Evolutionary conservation across 768 basidiomycete species (phyloP).

Genomic region (Lyophyllum semitale): DNA sequence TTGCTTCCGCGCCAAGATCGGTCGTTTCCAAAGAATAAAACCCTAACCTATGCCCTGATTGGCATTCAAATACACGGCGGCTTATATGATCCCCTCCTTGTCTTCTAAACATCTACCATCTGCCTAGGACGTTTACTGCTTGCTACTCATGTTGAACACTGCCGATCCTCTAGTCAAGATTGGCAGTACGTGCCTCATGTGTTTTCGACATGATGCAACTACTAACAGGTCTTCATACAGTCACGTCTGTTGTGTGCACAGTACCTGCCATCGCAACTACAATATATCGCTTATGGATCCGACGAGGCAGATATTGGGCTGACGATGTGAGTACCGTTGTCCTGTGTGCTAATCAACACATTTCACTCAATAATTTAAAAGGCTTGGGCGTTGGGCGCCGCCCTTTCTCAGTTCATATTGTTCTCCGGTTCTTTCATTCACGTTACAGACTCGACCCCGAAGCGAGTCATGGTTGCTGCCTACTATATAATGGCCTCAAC

Average conservation of each 20-base stretch:
- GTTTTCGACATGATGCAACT: not conserved
- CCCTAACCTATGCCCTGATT: no score
- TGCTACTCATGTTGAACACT: constrained; percentile 4
- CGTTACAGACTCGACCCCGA: constrained; percentile 20
- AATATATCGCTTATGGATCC: constrained; percentile 29
- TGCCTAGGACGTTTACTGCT: not conserved
- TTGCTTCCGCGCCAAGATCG: not conserved
- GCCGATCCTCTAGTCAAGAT: constrained; percentile 7
- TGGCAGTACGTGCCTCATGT: constrained; percentile 4
- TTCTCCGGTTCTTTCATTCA: constrained; percentile 30
- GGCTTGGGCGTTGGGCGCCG: constrained; percentile 31
- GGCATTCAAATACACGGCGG: not conserved
- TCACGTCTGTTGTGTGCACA: constrained; percentile 33
- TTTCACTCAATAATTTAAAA: constrained; percentile 3
- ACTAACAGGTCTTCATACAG: constrained; percentile 13
- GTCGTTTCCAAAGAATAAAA: not conserved
- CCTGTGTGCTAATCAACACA: not conserved
- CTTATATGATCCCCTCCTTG: not conserved
- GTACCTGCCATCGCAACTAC: constrained; percentile 33
- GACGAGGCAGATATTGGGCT: constrained; percentile 32
- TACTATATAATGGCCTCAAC: constrained; percentile 37
- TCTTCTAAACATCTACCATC: not conserved
- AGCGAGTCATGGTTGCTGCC: constrained; percentile 18
- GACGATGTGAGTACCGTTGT: constrained; percentile 32
- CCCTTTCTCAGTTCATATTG: constrained; percentile 27